Evolutionary conservation across 352 stramenopile genomes (phyloP).

Genomic region (Halophytophthora polymorphica): DNA sequence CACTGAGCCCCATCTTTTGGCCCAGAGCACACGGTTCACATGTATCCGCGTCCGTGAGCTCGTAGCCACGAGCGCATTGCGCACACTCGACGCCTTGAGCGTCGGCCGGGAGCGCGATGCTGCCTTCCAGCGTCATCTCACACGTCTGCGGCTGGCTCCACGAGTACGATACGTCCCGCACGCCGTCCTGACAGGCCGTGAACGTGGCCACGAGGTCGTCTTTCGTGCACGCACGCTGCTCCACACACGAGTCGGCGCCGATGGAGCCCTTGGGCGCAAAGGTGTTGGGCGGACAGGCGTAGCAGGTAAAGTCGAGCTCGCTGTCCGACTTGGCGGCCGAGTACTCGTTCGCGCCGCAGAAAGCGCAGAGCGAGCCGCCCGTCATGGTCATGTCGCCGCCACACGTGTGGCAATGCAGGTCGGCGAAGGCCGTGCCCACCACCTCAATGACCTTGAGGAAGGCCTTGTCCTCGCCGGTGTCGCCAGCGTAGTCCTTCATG

Average conservation of each 20-base stretch:
- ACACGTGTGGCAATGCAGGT: constrained; percentile 71
- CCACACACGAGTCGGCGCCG: constrained; percentile 59
- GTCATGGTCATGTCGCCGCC: constrained; percentile 75
- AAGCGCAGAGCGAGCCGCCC: constrained; percentile 70
- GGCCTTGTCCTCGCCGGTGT: constrained; percentile 65
- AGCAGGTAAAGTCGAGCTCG: constrained; percentile 76
- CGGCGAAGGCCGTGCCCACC: constrained; percentile 72
- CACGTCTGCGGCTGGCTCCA: constrained; percentile 74
- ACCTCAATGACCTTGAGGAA: constrained; percentile 80
- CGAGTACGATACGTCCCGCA: constrained; percentile 53
- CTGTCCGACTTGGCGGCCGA: constrained; percentile 63
- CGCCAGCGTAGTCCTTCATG: constrained; percentile 72
- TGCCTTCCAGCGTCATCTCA: constrained; percentile 34
- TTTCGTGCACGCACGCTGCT: constrained; percentile 50
- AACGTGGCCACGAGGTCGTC: constrained; percentile 66
- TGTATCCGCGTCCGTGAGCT: constrained; percentile 31
- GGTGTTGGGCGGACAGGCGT: constrained; percentile 57
- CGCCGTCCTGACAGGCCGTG: constrained; percentile 49
- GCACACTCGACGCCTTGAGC: constrained; percentile 43
- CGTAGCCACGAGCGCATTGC: constrained; percentile 48
- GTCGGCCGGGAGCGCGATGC: constrained; percentile 39
- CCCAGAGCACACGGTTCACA: constrained; percentile 45
- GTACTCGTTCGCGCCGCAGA: constrained; percentile 80
- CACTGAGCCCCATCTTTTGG: constrained; percentile 22
- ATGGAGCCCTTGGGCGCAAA: constrained; percentile 75